phyloP scores from a whole-genome alignment of 495 filamentous ascomycete species.

The Hypoxylon lienhwacheense region DNA sequence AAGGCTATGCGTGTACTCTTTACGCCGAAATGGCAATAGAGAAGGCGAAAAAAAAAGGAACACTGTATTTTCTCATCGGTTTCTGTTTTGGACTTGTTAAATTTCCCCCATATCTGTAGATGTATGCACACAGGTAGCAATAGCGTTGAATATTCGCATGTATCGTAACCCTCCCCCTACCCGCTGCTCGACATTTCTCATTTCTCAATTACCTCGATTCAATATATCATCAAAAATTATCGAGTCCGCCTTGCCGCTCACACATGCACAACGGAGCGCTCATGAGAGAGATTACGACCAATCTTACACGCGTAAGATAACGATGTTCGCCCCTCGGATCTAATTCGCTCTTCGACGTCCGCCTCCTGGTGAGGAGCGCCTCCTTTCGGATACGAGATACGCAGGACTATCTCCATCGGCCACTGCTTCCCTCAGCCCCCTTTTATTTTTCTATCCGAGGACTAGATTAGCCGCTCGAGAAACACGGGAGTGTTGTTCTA shows the following conservation, averaged over 20 bases:
- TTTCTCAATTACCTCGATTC: not conserved
- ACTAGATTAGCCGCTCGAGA: not conserved
- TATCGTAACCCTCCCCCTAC: slow-evolving; percentile 6
- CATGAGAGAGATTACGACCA: slow-evolving; percentile 1
- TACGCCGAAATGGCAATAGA: not conserved
- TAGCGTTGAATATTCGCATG: slow-evolving; percentile 5
- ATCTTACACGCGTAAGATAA: slow-evolving; percentile 10
- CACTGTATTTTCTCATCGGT: not conserved
- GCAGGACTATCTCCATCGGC: not conserved
- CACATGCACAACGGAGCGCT: slow-evolving; percentile 18
- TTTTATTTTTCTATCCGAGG: not conserved
- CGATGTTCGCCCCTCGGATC: not conserved
- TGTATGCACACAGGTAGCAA: slow-evolving; percentile 6
- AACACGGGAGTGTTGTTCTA: too few species aligned
- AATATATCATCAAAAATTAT: slow-evolving; percentile 4
- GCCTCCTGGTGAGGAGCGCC: not conserved
- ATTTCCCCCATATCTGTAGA: slow-evolving; percentile 6
- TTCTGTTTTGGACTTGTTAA: not conserved
- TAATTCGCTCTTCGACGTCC: too few species aligned
- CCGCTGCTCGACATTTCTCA: not conserved
- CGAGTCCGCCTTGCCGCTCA: slow-evolving; percentile 1
- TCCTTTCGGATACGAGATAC: slow-evolving; percentile 5
- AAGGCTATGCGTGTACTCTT: not conserved
- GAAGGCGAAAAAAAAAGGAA: not conserved
- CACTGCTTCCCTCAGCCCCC: not conserved